Percentiles rank a stretch among this genome's conserved stretches.
These are phyloP conservation scores for Pulveroboletus sp. DNA, from an alignment of 768 basidiomycete species.

Conservation along the genomic window DNA sequence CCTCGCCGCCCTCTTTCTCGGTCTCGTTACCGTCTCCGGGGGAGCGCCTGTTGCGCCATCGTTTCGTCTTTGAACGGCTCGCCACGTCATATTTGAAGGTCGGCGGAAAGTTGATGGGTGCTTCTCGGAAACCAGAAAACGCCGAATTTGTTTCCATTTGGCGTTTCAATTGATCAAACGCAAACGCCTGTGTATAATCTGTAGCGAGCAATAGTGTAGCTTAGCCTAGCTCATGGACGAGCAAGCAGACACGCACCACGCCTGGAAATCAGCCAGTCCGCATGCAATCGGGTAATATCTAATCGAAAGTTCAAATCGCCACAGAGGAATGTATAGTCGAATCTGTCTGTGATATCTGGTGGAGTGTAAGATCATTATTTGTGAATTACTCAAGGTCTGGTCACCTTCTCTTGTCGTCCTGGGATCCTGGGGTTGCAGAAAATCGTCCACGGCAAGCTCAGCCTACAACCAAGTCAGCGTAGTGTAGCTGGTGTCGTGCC, in stretches of 20 bases:
- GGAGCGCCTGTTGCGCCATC: slow-evolving; percentile 34
- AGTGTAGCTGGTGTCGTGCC: not conserved
- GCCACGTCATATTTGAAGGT: slow-evolving; percentile 92
- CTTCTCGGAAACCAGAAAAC: slow-evolving; percentile 80
- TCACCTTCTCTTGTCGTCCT: slow-evolving; percentile 68
- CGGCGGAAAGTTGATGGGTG: slow-evolving; percentile 77
- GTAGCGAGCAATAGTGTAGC: not conserved
- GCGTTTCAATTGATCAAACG: slow-evolving; percentile 81
- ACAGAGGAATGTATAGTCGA: slow-evolving; percentile 84
- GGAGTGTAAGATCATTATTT: slow-evolving; percentile 6
- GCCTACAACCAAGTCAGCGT: slow-evolving; percentile 36
- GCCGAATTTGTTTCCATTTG: slow-evolving; percentile 66
- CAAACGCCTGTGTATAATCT: slow-evolving; percentile 84
- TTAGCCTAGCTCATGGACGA: slow-evolving; percentile 4
- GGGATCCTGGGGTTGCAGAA: slow-evolving; percentile 59
- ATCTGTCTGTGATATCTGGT: slow-evolving; percentile 75
- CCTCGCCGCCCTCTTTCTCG: slow-evolving; percentile 34
- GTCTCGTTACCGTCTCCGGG: slow-evolving; percentile 39
- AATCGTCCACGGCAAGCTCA: slow-evolving; percentile 77
- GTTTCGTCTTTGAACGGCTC: slow-evolving; percentile 45
- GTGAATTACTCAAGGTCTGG: not conserved
- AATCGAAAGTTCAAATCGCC: slow-evolving; percentile 92
- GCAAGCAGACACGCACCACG: slow-evolving; percentile 46
- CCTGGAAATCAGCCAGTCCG: slow-evolving; percentile 87
- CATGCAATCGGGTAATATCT: slow-evolving; percentile 84